Evolutionary conservation across 2,329 filamentous ascomycete genomes (phyloP), one percentile per base, ranked within the genome.

Genomic region (Fusarium armeniacum): DNA sequence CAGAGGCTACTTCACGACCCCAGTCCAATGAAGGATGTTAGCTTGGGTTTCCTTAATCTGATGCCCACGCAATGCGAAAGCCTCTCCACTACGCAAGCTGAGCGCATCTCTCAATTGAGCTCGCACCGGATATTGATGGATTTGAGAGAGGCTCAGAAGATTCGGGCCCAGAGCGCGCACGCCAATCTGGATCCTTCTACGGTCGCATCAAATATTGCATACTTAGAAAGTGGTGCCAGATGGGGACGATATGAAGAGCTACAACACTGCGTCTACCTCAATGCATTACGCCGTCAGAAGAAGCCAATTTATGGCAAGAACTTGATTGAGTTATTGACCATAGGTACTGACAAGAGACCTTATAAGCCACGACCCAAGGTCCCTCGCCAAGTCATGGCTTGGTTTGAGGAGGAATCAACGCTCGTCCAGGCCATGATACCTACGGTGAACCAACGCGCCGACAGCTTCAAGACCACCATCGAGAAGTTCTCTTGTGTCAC

Each of bases 401-500:
- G 93, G 93, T 88, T 94, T 60, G 89, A 91, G 54, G 88, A 90
- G 67, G 89, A 90, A 57, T 92, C 92, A 1, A 84, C 84, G 8
- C 77, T 87, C 24, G 82, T 94, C 50, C 83, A 84, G 38, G 83
- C 87, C 6, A 88, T 96, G 81, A 88, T 96, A n/a, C 88, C 90
- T 20, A 93, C 90, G 0, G 79, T 97, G 1, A 86, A 91, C 41
- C 87, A 93, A 73, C 90, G 94, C 26, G 90, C 94, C 2, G 86
- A 89, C 53, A 84, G 85, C 16, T 85, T 97, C 80, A 90, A 95
- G 74, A 89, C 88, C 1, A 90, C 87, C 4, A 90, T 99, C 55
- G 89, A 92, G 68, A 93, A 95, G 76, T 99, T 98, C 75, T 93
- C 92, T 1, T 99, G 95, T 74, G 90, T 97, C 35, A 98, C 96